phyloP scores from a whole-genome alignment of 164 flowering plant genomes.

The Tetrastigma voinierianum region DNA sequence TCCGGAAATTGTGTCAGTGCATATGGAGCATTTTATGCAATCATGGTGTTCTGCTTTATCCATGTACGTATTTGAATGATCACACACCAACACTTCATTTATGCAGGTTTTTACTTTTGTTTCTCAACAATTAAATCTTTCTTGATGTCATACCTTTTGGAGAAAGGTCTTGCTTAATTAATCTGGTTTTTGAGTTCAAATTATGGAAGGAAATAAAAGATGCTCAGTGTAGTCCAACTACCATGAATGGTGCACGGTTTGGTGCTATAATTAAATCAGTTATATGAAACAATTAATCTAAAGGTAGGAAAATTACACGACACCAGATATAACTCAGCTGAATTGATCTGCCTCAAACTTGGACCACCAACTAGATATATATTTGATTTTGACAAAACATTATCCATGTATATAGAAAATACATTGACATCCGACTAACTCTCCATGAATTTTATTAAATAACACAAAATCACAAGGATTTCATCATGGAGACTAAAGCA shows the following conservation, averaged over 20 bases:
- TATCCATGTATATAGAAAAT: too few relatives aligned
- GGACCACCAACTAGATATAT: neutral
- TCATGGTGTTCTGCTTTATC: slow-evolving; percentile 89
- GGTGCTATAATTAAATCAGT: neutral
- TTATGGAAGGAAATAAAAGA: neutral
- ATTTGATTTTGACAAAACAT: neutral
- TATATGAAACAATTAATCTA: neutral
- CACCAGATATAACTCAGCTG: neutral
- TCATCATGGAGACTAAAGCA: too few relatives aligned
- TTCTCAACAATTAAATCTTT: too few relatives aligned
- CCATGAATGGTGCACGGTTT: neutral
- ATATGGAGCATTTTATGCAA: slow-evolving; percentile 98
- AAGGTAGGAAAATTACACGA: neutral
- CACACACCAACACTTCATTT: too few relatives aligned
- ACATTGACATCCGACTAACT: too few relatives aligned
- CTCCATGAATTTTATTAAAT: too few relatives aligned
- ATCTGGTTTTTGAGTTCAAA: neutral
- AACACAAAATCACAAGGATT: too few relatives aligned
- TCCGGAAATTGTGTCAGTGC: slow-evolving; percentile 90
- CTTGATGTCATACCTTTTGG: too few relatives aligned
- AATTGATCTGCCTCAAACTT: neutral
- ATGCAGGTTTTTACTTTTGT: too few relatives aligned
- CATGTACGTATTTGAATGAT: slow-evolving; percentile 43
- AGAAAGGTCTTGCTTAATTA: too few relatives aligned
- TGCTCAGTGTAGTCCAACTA: neutral